Evolutionary conservation across 129 eudicot genomes (phyloP).

Genomic region (Flaveria ramosissima): DNA sequence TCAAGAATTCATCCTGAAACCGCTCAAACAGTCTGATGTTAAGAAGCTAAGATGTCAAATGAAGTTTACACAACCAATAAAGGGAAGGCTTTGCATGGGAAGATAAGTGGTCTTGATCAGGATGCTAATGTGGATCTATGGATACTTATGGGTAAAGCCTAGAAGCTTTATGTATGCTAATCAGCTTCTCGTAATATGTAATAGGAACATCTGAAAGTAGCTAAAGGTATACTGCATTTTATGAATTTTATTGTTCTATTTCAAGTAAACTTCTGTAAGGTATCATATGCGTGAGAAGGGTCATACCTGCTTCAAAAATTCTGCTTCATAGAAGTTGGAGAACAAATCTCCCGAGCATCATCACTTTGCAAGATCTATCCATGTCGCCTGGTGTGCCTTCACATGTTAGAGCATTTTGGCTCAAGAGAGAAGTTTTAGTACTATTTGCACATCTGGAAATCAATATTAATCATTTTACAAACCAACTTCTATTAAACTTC

Average conservation of each 20-base stretch:
- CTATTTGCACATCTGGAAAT: slow-evolving; percentile 37
- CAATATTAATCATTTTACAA: slow-evolving; percentile 21
- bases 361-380: slow-evolving; percentile 39
- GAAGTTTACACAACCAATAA: slow-evolving; percentile 34
- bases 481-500: neutral
- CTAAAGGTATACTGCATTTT: slow-evolving; percentile 18
- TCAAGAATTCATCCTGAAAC: slow-evolving; percentile 70
- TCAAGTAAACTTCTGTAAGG: slow-evolving; percentile 18
- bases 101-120: slow-evolving; percentile 25
- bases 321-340: slow-evolving; percentile 43
- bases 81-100: slow-evolving; percentile 49
- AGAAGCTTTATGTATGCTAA: slow-evolving; percentile 4
- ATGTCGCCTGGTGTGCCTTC: slow-evolving; percentile 16
- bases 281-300: slow-evolving; percentile 21
- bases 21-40: slow-evolving; percentile 72
- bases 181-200: slow-evolving; percentile 18
- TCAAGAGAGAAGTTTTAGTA: slow-evolving; percentile 30
- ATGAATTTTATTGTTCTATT: neutral
- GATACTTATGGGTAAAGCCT: neutral
- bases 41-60: slow-evolving; percentile 60
- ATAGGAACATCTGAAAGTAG: slow-evolving; percentile 23
- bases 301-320: slow-evolving; percentile 37
- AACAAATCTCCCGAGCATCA: slow-evolving; percentile 49
- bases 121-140: neutral
- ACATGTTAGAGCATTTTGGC: slow-evolving; percentile 22